These are phyloP conservation scores for Colletotrichum graminicola DNA, from an alignment of 2,329 filamentous ascomycete species.

Conservation along the genomic window DNA sequence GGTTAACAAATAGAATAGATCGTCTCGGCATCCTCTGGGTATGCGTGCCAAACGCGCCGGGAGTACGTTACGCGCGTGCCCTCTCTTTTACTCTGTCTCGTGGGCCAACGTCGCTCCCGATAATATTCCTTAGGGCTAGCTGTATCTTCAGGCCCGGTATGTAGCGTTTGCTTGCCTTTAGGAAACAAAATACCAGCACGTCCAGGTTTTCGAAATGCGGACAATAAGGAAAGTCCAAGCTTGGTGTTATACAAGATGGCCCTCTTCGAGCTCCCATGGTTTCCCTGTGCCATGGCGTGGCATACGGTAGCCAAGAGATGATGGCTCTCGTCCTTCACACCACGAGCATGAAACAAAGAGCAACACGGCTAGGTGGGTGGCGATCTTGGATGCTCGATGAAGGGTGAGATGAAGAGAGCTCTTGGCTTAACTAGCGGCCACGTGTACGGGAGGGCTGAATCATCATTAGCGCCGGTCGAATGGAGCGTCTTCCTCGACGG, in stretches of 20 bases:
- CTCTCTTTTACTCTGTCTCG: not conserved
- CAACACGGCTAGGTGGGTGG: constrained; percentile 13
- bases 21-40: not conserved
- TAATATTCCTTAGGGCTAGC: not conserved
- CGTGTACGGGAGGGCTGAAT: constrained; percentile 35
- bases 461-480: constrained; percentile 38
- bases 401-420: constrained; percentile 9
- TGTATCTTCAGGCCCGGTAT: not conserved
- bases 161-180: not conserved
- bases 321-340: constrained; percentile 21
- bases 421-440: constrained; percentile 35
- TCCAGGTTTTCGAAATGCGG: no score
- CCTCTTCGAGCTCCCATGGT: not conserved
- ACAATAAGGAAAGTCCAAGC: not conserved
- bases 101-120: not conserved
- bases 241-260: constrained; percentile 6
- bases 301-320: constrained; percentile 33
- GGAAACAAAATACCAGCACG: not conserved
- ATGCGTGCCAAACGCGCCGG: not conserved
- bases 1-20: not conserved
- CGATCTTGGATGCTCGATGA: constrained; percentile 7
- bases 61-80: not conserved
- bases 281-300: constrained; percentile 11
- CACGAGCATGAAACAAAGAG: constrained; percentile 12
- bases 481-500: constrained; percentile 20